Evolutionary conservation across 257 asterid species (phyloP).

Genomic region (Penstemon eatonii): DNA sequence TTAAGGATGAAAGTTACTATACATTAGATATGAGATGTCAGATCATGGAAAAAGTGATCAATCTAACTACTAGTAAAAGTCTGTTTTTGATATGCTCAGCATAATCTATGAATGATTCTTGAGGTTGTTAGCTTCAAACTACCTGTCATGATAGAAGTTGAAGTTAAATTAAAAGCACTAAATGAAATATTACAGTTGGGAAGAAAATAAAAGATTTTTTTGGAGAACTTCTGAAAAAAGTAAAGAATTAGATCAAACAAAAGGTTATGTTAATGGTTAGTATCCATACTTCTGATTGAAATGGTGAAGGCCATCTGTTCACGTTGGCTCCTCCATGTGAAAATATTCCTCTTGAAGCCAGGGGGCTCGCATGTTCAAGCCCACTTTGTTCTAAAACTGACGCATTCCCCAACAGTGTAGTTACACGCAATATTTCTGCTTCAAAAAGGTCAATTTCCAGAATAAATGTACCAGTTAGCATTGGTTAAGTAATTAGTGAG

Average conservation of each 20-base stretch:
- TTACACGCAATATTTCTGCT: slow-evolving; percentile 99
- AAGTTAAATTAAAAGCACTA: slow-evolving; percentile 38
- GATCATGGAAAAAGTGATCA: slow-evolving; percentile 27
- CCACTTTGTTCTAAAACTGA: slow-evolving; percentile 98
- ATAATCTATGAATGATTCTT: slow-evolving; percentile 36
- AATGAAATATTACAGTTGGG: slow-evolving; percentile 42
- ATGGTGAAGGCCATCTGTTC: slow-evolving; percentile 99
- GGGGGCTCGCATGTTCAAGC: slow-evolving; percentile 99
- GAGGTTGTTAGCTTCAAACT: slow-evolving; percentile 58
- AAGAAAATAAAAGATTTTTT: slow-evolving; percentile 33
- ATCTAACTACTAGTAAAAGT: slow-evolving; percentile 26
- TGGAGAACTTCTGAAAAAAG: slow-evolving; percentile 49
- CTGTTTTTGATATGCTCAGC: slow-evolving; percentile 25
- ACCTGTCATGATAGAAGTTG: slow-evolving; percentile 46
- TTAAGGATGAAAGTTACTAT: slow-evolving; percentile 16
- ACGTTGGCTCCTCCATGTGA: slow-evolving; percentile 98
- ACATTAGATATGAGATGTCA: slow-evolving; percentile 32
- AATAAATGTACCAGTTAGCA: slow-evolving; percentile 98
- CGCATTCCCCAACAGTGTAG: slow-evolving; percentile 99
- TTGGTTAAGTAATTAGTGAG: slow-evolving; percentile 69
- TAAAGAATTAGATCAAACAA: slow-evolving; percentile 64
- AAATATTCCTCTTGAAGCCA: slow-evolving; percentile 95
- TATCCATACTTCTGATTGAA: slow-evolving; percentile 99
- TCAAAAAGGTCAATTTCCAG: slow-evolving; percentile 99
- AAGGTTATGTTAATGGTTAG: slow-evolving; percentile 92